phyloP scores from a whole-genome alignment of 441 rosid genomes.

The Lepidium campestre region DNA sequence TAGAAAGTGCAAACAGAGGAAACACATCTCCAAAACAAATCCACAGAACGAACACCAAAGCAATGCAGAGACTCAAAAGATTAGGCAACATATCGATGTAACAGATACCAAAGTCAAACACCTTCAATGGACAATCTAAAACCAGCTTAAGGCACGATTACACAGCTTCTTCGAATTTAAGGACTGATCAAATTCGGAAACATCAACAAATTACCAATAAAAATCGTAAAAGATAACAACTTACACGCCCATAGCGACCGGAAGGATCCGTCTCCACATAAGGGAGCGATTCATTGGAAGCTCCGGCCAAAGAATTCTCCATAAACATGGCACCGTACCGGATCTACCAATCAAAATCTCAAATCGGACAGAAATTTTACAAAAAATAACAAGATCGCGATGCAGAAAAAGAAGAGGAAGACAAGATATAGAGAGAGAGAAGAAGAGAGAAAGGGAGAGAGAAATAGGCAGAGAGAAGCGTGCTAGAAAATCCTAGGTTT shows the following conservation, averaged over 20 bases:
- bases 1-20: not conserved
- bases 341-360: slow-evolving; percentile 7
- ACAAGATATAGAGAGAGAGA: not conserved
- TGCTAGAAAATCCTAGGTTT: slow-evolving; percentile 79
- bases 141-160: not conserved
- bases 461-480: not conserved
- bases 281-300: slow-evolving; percentile 5
- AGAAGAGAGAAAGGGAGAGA: not conserved
- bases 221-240: slow-evolving; percentile 17
- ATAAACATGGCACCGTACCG: not conserved
- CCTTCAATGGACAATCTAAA: not conserved
- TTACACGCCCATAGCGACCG: slow-evolving; percentile 77
- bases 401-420: not conserved
- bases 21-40: not conserved
- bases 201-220: not conserved
- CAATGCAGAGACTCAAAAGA: not conserved
- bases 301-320: slow-evolving; percentile 3
- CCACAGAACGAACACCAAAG: not conserved
- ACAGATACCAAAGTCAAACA: not conserved
- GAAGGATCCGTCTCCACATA: slow-evolving; percentile 75
- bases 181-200: not conserved
- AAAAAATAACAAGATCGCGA: not conserved
- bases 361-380: not conserved
- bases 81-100: not conserved
- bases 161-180: not conserved